Conservation (phyloP, 164 flowering plant species). For the Magnolia changhungtana region DNA sequence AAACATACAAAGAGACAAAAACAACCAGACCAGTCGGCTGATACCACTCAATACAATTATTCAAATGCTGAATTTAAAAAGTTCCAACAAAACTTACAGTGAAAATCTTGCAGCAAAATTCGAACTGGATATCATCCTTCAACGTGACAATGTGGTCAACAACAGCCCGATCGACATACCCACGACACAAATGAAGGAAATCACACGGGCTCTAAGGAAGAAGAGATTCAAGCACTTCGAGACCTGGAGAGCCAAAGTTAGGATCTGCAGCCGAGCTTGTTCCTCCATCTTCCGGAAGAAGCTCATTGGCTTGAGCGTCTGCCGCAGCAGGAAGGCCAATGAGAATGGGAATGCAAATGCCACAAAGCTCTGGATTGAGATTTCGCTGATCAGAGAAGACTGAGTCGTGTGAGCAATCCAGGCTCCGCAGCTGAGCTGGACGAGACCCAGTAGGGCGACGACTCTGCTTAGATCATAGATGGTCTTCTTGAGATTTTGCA, state of each 20-base stretch:
- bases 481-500: constrained; percentile 55
- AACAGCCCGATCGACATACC: constrained; percentile 51
- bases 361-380: constrained; percentile 48
- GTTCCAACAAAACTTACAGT: background rate
- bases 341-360: constrained; percentile 81
- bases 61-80: no score
- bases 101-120: background rate
- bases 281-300: constrained; percentile 95
- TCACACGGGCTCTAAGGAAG: constrained; percentile 52
- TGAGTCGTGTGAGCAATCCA: constrained; percentile 55
- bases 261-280: constrained; percentile 75
- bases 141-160: constrained; percentile 22
- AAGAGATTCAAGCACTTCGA: constrained; percentile 63
- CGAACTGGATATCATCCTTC: background rate
- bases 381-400: constrained; percentile 40
- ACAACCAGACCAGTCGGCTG: background rate
- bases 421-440: constrained; percentile 74
- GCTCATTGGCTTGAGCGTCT: constrained; percentile 60
- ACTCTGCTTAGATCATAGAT: constrained; percentile 62
- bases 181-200: constrained; percentile 42
- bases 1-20: background rate
- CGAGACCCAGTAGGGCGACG: constrained; percentile 59
- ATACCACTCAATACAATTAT: background rate
- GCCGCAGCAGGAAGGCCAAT: constrained; percentile 64
- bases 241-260: constrained; percentile 70